These are phyloP conservation scores for Haplographium delicatum DNA, from an alignment of 495 filamentous ascomycete genomes.

Conservation along the genomic window DNA sequence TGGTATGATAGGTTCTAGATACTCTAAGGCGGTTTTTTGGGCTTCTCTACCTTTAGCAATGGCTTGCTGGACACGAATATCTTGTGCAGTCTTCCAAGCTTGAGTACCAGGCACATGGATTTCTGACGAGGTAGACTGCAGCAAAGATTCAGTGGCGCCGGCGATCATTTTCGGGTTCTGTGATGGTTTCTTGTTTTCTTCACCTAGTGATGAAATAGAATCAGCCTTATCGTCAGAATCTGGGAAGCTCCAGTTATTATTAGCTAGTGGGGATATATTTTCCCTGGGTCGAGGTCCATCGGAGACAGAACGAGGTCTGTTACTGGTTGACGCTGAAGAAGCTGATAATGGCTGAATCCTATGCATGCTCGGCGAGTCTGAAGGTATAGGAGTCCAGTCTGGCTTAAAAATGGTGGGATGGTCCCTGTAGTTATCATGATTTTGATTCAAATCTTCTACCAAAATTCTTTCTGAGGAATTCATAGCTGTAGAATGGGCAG, in stretches of 20 bases:
- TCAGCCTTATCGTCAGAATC: conserved; percentile 5
- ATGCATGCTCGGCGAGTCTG: background rate
- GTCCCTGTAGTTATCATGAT: too few relatives aligned
- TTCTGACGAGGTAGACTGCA: background rate
- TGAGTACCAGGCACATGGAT: background rate
- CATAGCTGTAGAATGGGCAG: too few relatives aligned
- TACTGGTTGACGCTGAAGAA: conserved; percentile 6
- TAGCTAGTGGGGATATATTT: conserved; percentile 34
- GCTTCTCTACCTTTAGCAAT: conserved; percentile 6
- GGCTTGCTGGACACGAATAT: conserved; percentile 11
- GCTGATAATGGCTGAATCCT: background rate
- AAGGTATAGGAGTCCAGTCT: background rate
- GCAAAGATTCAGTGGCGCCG: background rate
- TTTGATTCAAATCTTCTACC: background rate
- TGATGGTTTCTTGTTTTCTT: background rate
- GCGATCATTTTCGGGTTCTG: background rate
- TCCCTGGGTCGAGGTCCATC: conserved; percentile 38
- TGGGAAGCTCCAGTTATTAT: conserved; percentile 43
- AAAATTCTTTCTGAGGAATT: background rate
- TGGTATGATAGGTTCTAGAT: background rate
- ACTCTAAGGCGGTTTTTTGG: background rate
- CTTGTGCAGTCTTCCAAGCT: conserved; percentile 18
- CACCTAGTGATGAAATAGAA: background rate
- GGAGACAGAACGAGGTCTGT: conserved; percentile 37
- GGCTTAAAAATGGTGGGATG: too few relatives aligned